A percentile compares a stretch with the other conserved stretches of the same genome.
phyloP scores from a whole-genome alignment of 1,284 basidiomycete species.

The Tilletia walkeri region DNA sequence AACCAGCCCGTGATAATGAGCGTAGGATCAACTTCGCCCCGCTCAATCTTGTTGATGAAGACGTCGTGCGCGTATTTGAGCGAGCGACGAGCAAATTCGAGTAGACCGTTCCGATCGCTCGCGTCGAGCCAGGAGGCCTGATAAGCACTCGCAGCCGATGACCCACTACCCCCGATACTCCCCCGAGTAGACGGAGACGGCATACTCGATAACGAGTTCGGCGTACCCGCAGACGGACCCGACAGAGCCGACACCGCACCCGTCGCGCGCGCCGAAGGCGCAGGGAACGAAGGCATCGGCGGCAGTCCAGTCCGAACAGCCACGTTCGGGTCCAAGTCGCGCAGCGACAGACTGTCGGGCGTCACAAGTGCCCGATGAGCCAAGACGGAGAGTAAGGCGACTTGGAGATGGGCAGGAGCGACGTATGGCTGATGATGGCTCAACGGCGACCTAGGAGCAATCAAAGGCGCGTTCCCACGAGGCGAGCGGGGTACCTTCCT shows the following conservation, averaged over 20 bases:
- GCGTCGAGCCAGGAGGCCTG: constrained; percentile 34
- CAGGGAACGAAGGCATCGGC: neutral
- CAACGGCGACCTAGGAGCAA: neutral
- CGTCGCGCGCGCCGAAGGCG: constrained; percentile 2
- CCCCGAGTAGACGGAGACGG: neutral
- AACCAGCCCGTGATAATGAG: constrained; percentile 36
- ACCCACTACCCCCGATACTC: neutral
- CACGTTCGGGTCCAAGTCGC: constrained; percentile 37
- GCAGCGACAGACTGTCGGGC: constrained; percentile 35
- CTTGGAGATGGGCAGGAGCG: constrained; percentile 35
- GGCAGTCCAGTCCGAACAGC: constrained; percentile 31
- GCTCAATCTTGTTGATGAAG: constrained; percentile 36
- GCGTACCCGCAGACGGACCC: neutral
- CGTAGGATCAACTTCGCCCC: constrained; percentile 38
- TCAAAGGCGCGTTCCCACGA: neutral
- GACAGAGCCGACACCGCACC: neutral
- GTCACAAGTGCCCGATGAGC: constrained; percentile 40
- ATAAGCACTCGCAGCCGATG: constrained; percentile 24
- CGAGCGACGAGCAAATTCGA: constrained; percentile 39
- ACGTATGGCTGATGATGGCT: constrained; percentile 20
- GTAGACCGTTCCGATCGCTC: constrained; percentile 28
- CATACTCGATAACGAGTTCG: neutral
- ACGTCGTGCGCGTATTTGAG: constrained; percentile 39
- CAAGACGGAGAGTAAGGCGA: constrained; percentile 40
- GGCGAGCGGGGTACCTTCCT: constrained; percentile 9